These are phyloP conservation scores for Metschnikowia baotianmanensis DNA, from an alignment of 805 yeast genomes.

Conservation along the genomic window DNA sequence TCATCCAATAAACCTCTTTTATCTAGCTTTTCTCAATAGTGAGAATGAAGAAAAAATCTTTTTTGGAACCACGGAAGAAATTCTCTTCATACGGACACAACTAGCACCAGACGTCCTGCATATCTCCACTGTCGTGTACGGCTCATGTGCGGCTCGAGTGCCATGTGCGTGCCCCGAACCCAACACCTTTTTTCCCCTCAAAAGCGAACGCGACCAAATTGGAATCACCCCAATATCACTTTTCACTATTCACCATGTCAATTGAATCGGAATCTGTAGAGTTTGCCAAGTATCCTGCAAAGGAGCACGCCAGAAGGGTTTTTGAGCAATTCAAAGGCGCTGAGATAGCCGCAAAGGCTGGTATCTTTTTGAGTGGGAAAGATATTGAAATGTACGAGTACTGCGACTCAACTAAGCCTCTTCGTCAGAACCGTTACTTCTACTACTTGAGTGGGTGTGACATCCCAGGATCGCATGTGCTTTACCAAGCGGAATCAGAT, in stretches of 20 bases:
- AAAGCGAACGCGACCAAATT: too few species aligned
- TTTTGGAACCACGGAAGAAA: too few species aligned
- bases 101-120: too few species aligned
- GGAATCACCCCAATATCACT: neutral
- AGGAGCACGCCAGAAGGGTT: constrained; percentile 63
- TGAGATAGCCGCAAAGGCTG: constrained; percentile 23
- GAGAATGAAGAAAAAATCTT: too few species aligned
- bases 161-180: too few species aligned
- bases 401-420: constrained; percentile 73
- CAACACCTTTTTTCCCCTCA: too few species aligned
- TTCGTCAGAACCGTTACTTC: constrained; percentile 90
- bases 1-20: too few species aligned
- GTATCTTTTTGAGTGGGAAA: constrained; percentile 63
- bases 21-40: too few species aligned
- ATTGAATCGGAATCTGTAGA: neutral
- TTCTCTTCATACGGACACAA: too few species aligned
- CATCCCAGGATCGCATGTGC: constrained; percentile 70
- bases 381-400: constrained; percentile 59
- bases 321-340: constrained; percentile 34
- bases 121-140: too few species aligned
- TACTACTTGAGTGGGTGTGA: constrained; percentile 82
- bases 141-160: too few species aligned
- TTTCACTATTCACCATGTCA: neutral
- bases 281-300: constrained; percentile 74
- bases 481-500: constrained; percentile 53